These are phyloP conservation scores for Schoenoplectus triqueter DNA, from an alignment of 202 grass and related monocot genomes.

Conservation along the genomic window DNA sequence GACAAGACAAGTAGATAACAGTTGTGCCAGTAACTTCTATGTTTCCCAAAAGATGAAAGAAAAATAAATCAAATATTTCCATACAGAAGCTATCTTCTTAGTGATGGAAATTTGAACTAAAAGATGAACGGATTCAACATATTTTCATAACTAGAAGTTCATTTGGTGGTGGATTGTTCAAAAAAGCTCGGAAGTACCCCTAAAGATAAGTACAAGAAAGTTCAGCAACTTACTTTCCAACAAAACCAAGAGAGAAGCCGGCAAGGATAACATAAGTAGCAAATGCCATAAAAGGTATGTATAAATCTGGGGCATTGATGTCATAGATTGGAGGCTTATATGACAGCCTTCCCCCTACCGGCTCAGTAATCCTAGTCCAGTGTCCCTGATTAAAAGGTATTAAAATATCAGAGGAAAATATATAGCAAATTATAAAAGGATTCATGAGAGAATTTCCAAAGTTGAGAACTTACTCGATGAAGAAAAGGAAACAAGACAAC, in stretches of 20 bases:
- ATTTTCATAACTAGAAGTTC: constrained; percentile 17
- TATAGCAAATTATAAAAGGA: not conserved
- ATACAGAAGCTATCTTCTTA: not conserved
- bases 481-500: constrained; percentile 84
- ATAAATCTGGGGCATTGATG: constrained; percentile 91
- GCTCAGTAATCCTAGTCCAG: constrained; percentile 93
- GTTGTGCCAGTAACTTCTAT: not conserved
- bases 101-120: not conserved
- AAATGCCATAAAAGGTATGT: constrained; percentile 98
- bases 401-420: not conserved
- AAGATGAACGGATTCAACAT: not conserved
- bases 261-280: constrained; percentile 79
- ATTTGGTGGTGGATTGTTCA: not conserved
- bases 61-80: not conserved
- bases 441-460: not conserved
- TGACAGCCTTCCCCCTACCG: constrained; percentile 74
- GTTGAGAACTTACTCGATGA: constrained; percentile 59
- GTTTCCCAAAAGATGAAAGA: not conserved
- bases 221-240: constrained; percentile 70
- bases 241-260: constrained; percentile 71
- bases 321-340: constrained; percentile 93
- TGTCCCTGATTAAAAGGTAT: constrained; percentile 58
- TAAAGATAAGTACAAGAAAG: constrained; percentile 5
- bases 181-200: not conserved
- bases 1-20: not conserved